Base-by-base conservation (phyloP, 768 basidiomycete genomes). In the Trametes gibbosa region DNA sequence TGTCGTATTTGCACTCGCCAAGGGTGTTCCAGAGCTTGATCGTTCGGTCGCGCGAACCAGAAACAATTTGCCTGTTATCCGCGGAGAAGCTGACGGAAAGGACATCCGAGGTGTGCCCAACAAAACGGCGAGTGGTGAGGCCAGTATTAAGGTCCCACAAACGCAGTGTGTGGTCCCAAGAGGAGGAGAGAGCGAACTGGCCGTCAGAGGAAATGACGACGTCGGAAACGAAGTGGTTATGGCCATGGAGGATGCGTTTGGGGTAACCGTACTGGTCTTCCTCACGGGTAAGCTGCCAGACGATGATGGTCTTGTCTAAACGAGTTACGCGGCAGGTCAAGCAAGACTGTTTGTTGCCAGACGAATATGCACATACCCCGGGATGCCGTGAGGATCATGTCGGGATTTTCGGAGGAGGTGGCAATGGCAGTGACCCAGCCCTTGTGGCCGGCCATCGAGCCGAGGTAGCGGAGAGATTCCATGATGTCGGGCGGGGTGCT, bases 21-120 rank as follows among this genome's bases (percentile, higher is more conserved):
- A 99, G 87, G 62, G 97, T 99, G 81, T 99, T 99, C 97, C 97
- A 99, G 71, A 99, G 91, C 77, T 98, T 99, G 83, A 99, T 99
- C 40, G 91, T 87, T 74, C 82, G 82, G 84, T 99, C 97, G 66
- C 97, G 91, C 63, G 95, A 95, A 55, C 95, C 97, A 52, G 95
- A 97, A 68, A 99, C 97, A 73, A 99, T 99, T 76, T 98, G 97
- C 73, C 97, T 83, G 86, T 99, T 98, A 79, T 99, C 97, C 59
- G 97, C 97, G 66, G 92, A 95, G 86, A 99, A 99, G 77, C 93
- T 96, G 79, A 99, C 97, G 66, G 95, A 97, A 59, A 99, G 85
- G 65, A 99, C 96, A 72, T 99, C 97, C 64, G 92, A 91, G 62
- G 87, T 95, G 83, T 99, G 97, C 66, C 97, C 97, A 66, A 98